Conservation (phyloP, 768 basidiomycete genomes). For the Sarcomyxa edulis region DNA sequence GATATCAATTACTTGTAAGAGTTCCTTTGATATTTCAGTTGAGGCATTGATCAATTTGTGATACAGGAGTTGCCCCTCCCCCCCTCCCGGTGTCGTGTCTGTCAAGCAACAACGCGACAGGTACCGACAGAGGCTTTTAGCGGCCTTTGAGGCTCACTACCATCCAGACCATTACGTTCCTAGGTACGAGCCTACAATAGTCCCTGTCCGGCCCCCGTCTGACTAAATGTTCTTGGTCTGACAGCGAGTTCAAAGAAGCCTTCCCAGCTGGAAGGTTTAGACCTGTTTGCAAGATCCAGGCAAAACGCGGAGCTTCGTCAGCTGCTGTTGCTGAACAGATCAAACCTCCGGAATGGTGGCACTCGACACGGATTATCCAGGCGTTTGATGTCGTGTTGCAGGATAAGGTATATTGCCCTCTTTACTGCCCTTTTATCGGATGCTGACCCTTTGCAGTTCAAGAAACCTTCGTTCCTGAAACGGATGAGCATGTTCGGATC, state of each 20-base stretch:
- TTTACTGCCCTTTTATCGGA: constrained; percentile 1
- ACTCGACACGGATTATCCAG: constrained; percentile 83
- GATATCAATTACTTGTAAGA: constrained; percentile 77
- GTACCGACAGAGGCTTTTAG: constrained; percentile 65
- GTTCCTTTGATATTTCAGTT: constrained; percentile 6
- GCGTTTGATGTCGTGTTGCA: constrained; percentile 86
- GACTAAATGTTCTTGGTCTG: constrained; percentile 6
- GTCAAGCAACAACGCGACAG: constrained; percentile 76
- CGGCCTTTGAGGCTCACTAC: constrained; percentile 81
- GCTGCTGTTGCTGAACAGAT: constrained; percentile 86
- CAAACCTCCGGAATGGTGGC: constrained; percentile 92
- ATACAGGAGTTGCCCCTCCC: constrained; percentile 68
- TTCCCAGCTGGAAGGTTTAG: constrained; percentile 91
- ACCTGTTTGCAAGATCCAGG: constrained; percentile 86
- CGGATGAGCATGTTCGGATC: constrained; percentile 75
- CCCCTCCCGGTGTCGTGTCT: constrained; percentile 71
- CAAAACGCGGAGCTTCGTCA: constrained; percentile 74
- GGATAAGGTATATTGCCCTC: constrained; percentile 52
- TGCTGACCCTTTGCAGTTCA: constrained; percentile 45
- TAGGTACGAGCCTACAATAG: constrained; percentile 33
- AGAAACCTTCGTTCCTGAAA: constrained; percentile 84
- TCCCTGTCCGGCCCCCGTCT: no score
- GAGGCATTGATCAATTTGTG: constrained; percentile 8
- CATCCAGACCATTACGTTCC: constrained; percentile 86
- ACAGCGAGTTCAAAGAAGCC: constrained; percentile 89